Percentiles rank a stretch among this genome's conserved stretches.
Conservation (phyloP, 495 filamentous ascomycete species). For the Penicillium steckii region DNA sequence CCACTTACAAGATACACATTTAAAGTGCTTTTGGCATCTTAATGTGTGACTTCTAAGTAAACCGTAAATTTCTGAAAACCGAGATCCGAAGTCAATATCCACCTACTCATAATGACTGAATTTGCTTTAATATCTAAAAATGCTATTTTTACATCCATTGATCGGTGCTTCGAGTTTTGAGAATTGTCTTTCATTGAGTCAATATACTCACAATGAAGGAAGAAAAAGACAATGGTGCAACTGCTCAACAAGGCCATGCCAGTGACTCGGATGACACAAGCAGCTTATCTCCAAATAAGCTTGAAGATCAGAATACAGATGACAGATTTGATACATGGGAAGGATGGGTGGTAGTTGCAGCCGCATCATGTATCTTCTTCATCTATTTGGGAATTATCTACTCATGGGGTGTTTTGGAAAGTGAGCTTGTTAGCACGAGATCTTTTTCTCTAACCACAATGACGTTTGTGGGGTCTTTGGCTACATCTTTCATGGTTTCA, state of each 20-base stretch:
- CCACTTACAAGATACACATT: too few species aligned
- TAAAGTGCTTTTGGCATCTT: too few species aligned
- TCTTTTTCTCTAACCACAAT: conserved; percentile 8
- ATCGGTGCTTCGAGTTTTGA: neutral
- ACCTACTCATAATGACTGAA: neutral
- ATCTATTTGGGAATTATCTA: conserved; percentile 10
- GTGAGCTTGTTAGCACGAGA: conserved; percentile 7
- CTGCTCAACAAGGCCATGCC: neutral
- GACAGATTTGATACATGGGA: conserved; percentile 3
- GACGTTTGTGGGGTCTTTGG: conserved; percentile 10
- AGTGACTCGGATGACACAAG: neutral
- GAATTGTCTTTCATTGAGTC: too few species aligned
- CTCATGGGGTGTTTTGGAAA: conserved; percentile 7
- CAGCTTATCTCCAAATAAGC: neutral
- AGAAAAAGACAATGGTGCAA: too few species aligned
- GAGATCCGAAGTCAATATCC: neutral
- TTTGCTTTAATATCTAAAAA: neutral
- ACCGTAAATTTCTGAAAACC: conserved; percentile 1
- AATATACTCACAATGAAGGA: too few species aligned
- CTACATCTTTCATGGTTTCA: conserved; percentile 54
- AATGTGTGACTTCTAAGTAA: too few species aligned
- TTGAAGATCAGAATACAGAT: neutral
- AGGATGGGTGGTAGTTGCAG: conserved; percentile 7
- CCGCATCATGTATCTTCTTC: conserved; percentile 7
- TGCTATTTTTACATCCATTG: neutral